Percentiles rank a stretch among this genome's conserved stretches.
These are phyloP conservation scores for Cryptococcus neoformans DNA, from an alignment of 1,284 basidiomycete species.

Conservation along the genomic window DNA sequence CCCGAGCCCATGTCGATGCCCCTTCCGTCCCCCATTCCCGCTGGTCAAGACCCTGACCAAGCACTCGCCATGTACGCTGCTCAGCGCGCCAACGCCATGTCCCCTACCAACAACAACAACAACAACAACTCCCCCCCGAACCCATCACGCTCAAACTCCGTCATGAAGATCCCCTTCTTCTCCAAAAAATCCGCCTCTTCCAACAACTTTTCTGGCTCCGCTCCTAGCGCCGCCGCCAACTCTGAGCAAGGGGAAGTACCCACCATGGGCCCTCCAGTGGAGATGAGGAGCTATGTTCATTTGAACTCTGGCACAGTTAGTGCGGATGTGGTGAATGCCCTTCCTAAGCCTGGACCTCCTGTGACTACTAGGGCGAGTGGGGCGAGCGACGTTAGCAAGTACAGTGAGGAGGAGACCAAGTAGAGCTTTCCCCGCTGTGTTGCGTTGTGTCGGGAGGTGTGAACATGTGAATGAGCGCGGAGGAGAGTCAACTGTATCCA, in stretches of 20 bases:
- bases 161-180: conserved; percentile 19
- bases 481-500: too few relatives aligned
- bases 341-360: conserved; percentile 32
- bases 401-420: conserved; percentile 5
- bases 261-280: conserved; percentile 1
- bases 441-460: too few relatives aligned
- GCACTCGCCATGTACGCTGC: conserved; percentile 50
- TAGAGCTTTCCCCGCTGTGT: too few relatives aligned
- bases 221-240: too few relatives aligned
- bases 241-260: background rate
- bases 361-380: conserved; percentile 4
- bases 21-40: conserved; percentile 5
- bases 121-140: conserved; percentile 3
- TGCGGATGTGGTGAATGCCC: conserved; percentile 26
- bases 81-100: conserved; percentile 21
- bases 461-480: too few relatives aligned
- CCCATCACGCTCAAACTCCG: conserved; percentile 8
- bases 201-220: background rate
- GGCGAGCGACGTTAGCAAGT: conserved; percentile 12
- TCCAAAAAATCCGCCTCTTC: conserved; percentile 13
- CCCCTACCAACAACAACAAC: conserved; percentile 20
- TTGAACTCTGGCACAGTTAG: conserved; percentile 37
- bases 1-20: background rate
- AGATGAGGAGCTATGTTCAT: conserved; percentile 37
- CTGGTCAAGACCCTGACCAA: conserved; percentile 34